These are phyloP conservation scores for Dothidotthia symphoricarpi DNA, from an alignment of 2,329 filamentous ascomycete genomes.

Conservation along the genomic window DNA sequence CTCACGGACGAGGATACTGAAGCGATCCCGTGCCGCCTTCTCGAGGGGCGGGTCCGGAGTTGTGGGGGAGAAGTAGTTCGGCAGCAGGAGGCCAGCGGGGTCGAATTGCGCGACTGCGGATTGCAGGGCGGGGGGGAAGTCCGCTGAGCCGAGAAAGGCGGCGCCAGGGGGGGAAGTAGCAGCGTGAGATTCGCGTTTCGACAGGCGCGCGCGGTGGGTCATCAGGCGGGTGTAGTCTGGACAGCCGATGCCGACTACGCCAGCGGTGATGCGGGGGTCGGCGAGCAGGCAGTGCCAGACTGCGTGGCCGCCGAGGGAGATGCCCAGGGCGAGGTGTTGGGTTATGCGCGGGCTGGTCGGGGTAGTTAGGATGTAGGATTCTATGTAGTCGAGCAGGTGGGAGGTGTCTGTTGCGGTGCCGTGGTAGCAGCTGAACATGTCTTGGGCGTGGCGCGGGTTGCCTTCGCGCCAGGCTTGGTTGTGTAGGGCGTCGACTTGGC, in stretches of 20 bases:
- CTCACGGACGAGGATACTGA: conserved; percentile 42
- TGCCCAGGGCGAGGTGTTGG: conserved; percentile 73
- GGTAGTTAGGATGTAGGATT: conserved; percentile 67
- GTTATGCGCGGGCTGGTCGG: conserved; percentile 45
- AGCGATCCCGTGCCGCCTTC: conserved; percentile 36
- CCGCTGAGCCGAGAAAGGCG: conserved; percentile 70
- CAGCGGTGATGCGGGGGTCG: conserved; percentile 76
- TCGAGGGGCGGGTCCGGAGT: conserved; percentile 28
- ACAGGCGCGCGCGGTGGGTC: conserved; percentile 71
- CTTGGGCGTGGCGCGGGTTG: conserved; percentile 78
- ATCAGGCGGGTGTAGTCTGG: conserved; percentile 84
- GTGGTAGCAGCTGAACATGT: conserved; percentile 81
- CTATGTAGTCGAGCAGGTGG: conserved; percentile 72
- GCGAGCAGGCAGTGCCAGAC: conserved; percentile 80
- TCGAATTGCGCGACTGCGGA: conserved; percentile 65
- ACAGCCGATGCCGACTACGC: conserved; percentile 79
- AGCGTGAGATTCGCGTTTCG: conserved; percentile 63
- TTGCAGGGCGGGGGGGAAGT: conserved; percentile 72
- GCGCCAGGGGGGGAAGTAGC: conserved; percentile 55
- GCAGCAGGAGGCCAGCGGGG: conserved; percentile 71
- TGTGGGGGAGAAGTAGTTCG: conserved; percentile 22
- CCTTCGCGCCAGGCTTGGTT: conserved; percentile 79
- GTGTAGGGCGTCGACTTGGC: conserved; percentile 63
- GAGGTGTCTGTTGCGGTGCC: conserved; percentile 73
- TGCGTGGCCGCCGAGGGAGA: conserved; percentile 83